These are phyloP conservation scores for Cyberlindnera maritima DNA, from an alignment of 805 yeast species.

Conservation along the genomic window DNA sequence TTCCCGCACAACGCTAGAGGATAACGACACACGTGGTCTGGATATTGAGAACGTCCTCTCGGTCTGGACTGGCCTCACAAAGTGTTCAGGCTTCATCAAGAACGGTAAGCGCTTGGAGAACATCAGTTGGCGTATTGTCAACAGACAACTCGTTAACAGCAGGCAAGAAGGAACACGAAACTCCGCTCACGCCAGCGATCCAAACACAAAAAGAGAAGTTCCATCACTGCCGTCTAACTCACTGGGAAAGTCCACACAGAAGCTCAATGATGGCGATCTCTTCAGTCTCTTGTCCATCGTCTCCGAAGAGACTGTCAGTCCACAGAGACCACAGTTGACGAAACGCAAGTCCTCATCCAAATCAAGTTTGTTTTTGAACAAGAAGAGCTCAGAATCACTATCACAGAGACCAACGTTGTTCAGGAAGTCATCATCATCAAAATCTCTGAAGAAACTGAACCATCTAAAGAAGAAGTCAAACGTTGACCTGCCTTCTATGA, in stretches of 20 bases:
- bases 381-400: slow-evolving; percentile 18
- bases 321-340: slow-evolving; percentile 21
- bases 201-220: neutral
- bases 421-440: slow-evolving; percentile 28
- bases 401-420: slow-evolving; percentile 20
- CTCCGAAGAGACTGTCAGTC: slow-evolving; percentile 23
- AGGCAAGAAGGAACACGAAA: slow-evolving; percentile 4
- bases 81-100: slow-evolving; percentile 29
- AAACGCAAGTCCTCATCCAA: slow-evolving; percentile 20
- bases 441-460: slow-evolving; percentile 23
- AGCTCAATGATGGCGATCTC: slow-evolving; percentile 28
- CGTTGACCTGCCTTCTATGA: slow-evolving; percentile 16
- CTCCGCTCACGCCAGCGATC: neutral
- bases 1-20: slow-evolving; percentile 26
- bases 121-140: slow-evolving; percentile 33
- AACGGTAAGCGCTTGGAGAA: slow-evolving; percentile 31
- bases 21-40: slow-evolving; percentile 27
- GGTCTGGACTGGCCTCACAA: slow-evolving; percentile 39
- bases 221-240: slow-evolving; percentile 4
- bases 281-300: slow-evolving; percentile 27
- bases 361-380: slow-evolving; percentile 18
- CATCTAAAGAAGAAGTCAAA: slow-evolving; percentile 16
- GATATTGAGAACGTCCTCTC: slow-evolving; percentile 40
- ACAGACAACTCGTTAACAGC: slow-evolving; percentile 25
- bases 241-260: slow-evolving; percentile 17